Base-by-base conservation (phyloP, 495 filamentous ascomycete species). In the Staphylotrichum longicolle region DNA sequence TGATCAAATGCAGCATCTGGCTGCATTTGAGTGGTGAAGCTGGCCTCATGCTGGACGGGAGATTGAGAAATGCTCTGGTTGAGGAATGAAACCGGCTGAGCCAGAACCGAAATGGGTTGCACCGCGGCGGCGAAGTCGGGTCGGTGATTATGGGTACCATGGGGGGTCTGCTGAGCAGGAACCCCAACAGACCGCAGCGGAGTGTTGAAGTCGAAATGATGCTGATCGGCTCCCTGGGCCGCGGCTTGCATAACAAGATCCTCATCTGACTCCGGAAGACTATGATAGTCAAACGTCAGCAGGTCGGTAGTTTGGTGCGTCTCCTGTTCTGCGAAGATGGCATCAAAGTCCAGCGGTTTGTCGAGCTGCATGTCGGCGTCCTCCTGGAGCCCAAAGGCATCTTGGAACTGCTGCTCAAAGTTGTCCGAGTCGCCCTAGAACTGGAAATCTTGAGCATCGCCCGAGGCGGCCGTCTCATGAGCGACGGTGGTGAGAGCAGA, bases 381-480 rank as follows among this genome's bases (percentile, higher is more conserved):
- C n/a, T 52, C 30, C 32, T n/a, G 54, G 14, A 44, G 12, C 0
- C 30, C 4, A 15, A 47, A 30, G 49, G 12, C 15, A 11, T 51
- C n/a, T 4, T 33, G 45, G 32, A 60, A 60, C 12, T 27, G 10
- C 12, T 60, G 58, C 10, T 54, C 58, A 60, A 60, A 46, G 58
- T 20, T 53, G 4, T 42, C 48, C 58, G 49, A 60, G 58, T 60
- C 10, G 33, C 32, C 49, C 58, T 60, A 60, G 33, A 54, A 60
- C 58, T 53, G 48, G 49, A 47, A 45, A 54, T 47, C 58, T 47
- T 60, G 58, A 45, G 14, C 57, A 51, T 51, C 20, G 49, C 40
- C 41, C 2, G 41, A 27, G 33, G n/a, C 15, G 40, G 40, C 39
- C 41, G 12, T 3, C 8, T 37, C 27, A 8, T 35, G 7, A n/a